Conservation (phyloP, 83 land plant genomes). For the Diphasiastrum complanatum region DNA sequence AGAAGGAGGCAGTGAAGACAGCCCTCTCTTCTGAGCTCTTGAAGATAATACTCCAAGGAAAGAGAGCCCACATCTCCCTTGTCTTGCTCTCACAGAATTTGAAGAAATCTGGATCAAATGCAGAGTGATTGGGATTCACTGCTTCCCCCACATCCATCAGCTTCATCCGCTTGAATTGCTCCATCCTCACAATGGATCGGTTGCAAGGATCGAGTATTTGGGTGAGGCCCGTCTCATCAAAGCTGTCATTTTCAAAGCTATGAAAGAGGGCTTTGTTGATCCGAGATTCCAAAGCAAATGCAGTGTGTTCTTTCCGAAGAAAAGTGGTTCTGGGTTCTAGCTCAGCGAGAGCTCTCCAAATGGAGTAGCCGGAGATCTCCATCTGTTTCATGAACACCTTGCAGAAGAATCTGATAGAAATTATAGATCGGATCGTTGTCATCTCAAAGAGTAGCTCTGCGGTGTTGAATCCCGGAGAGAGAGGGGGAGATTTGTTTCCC, state of each 20-base stretch:
- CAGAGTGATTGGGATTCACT: not conserved
- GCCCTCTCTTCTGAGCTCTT: conserved; percentile 20
- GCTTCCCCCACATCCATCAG: conserved; percentile 7
- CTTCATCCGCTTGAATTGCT: conserved; percentile 22
- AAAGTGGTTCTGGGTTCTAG: conserved; percentile 15
- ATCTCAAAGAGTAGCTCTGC: too few relatives aligned
- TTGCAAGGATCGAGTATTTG: conserved; percentile 19
- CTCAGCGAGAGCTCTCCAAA: conserved; percentile 10
- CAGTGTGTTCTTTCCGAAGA: conserved; percentile 18
- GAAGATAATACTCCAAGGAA: conserved; percentile 17
- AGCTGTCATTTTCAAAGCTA: conserved; percentile 22
- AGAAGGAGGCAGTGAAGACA: too few relatives aligned
- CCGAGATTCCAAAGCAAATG: conserved; percentile 17
- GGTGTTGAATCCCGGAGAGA: too few relatives aligned
- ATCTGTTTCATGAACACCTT: conserved; percentile 22
- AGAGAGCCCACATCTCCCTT: conserved; percentile 16
- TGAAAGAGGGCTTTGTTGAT: conserved; percentile 19
- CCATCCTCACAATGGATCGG: conserved; percentile 4
- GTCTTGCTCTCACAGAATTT: conserved; percentile 19
- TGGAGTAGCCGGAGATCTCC: conserved; percentile 17
- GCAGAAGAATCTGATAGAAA: conserved; percentile 19
- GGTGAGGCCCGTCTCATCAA: conserved; percentile 11
- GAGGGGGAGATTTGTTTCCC: too few relatives aligned
- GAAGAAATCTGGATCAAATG: conserved; percentile 17
- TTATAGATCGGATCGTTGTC: too few relatives aligned